phyloP scores from a whole-genome alignment of 225 moss, liverwort and hornwort genomes.

The Pseudisothecium myosuroides region DNA sequence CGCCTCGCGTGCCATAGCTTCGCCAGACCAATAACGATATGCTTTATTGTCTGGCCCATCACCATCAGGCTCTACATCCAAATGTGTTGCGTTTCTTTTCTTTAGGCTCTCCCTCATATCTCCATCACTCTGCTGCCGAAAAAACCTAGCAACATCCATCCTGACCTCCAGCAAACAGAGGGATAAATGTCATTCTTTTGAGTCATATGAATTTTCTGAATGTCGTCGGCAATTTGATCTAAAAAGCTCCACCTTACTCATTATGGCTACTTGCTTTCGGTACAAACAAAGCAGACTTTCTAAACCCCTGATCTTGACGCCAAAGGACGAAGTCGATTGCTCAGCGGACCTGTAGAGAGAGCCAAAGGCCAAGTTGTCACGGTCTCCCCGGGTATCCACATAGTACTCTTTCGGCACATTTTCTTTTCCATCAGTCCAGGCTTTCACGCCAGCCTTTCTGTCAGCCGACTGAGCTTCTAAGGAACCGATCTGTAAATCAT shows the following conservation, averaged over 20 bases:
- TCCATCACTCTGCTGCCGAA: slow-evolving; percentile 37
- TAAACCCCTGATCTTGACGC: background rate
- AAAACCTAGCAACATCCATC: slow-evolving; percentile 82
- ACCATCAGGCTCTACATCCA: slow-evolving; percentile 45
- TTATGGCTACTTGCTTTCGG: background rate
- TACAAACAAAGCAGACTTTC: background rate
- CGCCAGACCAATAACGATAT: slow-evolving; percentile 76
- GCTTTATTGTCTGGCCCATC: slow-evolving; percentile 46
- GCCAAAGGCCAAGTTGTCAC: slow-evolving; percentile 86
- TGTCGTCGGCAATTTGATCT: background rate
- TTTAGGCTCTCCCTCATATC: background rate
- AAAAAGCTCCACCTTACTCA: background rate
- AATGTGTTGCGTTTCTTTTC: background rate
- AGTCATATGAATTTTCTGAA: background rate
- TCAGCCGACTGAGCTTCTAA: slow-evolving; percentile 36
- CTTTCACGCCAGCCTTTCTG: slow-evolving; percentile 46
- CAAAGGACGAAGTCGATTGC: background rate
- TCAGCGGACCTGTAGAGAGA: slow-evolving; percentile 69
- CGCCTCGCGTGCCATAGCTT: slow-evolving; percentile 51
- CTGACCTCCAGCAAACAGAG: slow-evolving; percentile 35
- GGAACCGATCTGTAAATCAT: slow-evolving; percentile 43
- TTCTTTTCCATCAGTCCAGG: slow-evolving; percentile 50
- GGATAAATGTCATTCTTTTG: slow-evolving; percentile 1
- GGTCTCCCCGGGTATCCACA: slow-evolving; percentile 83
- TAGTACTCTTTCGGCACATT: slow-evolving; percentile 52